Percentiles rank a stretch among this genome's conserved stretches.
phyloP scores from a whole-genome alignment of 2,329 filamentous ascomycete genomes.

The Westerdykella aurantiaca region DNA sequence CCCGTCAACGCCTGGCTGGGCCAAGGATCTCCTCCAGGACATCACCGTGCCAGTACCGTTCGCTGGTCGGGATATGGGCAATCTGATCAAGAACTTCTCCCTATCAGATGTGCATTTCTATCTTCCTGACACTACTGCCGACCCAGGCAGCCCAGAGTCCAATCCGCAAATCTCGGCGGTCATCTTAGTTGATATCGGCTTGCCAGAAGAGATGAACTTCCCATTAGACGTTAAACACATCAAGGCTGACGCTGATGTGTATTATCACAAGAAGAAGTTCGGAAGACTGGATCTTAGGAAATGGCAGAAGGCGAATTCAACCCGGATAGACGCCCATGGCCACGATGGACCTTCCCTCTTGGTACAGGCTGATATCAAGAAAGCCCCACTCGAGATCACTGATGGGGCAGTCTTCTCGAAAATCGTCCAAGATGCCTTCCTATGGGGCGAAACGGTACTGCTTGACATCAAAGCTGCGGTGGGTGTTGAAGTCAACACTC shows the following conservation, averaged over 20 bases:
- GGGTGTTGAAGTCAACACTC: conserved; percentile 75
- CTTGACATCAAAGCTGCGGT: conserved; percentile 74
- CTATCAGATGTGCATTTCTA: conserved; percentile 79
- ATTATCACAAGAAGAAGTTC: conserved; percentile 70
- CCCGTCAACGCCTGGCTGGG: conserved; percentile 70
- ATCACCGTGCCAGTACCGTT: conserved; percentile 81
- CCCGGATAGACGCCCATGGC: conserved; percentile 54
- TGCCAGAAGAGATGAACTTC: conserved; percentile 85
- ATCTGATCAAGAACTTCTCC: conserved; percentile 81
- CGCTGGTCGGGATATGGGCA: conserved; percentile 73
- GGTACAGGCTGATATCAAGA: conserved; percentile 68
- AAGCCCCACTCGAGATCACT: conserved; percentile 78
- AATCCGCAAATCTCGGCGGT: conserved; percentile 77
- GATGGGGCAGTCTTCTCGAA: conserved; percentile 73
- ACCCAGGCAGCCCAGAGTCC: conserved; percentile 65
- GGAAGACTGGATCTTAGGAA: conserved; percentile 71
- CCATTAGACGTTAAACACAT: conserved; percentile 71
- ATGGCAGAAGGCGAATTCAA: conserved; percentile 83
- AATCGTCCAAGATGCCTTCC: conserved; percentile 73
- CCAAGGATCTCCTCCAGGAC: conserved; percentile 71
- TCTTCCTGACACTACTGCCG: conserved; percentile 72
- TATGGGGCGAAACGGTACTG: conserved; percentile 63
- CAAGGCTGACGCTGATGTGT: conserved; percentile 71
- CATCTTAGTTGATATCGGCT: conserved; percentile 68
- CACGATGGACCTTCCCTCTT: conserved; percentile 59